A percentile compares a stretch with the other conserved stretches of the same genome.
Conservation (phyloP, 2,329 filamentous ascomycete genomes). For the Chrysosporium keratinophilum region DNA sequence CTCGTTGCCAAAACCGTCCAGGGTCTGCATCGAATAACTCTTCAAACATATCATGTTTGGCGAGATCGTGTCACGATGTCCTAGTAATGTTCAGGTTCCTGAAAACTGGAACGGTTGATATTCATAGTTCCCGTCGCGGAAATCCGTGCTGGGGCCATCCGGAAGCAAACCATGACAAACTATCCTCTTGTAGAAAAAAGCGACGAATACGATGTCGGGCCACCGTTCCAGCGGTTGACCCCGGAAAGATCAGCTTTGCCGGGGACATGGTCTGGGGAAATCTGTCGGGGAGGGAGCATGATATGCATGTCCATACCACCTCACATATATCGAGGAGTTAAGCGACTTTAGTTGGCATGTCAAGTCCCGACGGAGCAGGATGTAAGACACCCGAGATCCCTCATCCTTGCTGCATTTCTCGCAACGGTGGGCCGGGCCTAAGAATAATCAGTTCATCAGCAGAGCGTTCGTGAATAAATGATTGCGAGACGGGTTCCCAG, state of each 20-base stretch:
- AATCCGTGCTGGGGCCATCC: background rate
- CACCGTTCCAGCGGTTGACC: constrained; percentile 7
- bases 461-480: no score
- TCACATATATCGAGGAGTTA: background rate
- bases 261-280: constrained; percentile 4
- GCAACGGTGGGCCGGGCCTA: constrained; percentile 1
- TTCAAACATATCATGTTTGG: background rate
- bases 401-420: constrained; percentile 5
- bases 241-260: constrained; percentile 8
- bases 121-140: background rate
- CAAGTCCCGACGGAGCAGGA: constrained; percentile 4
- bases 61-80: background rate
- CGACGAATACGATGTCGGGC: constrained; percentile 8
- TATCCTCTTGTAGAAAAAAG: constrained; percentile 1
- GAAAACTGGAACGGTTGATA: background rate
- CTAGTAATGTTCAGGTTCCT: background rate
- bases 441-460: background rate
- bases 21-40: background rate
- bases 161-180: background rate
- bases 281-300: background rate
- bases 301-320: background rate
- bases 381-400: constrained; percentile 11
- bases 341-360: background rate
- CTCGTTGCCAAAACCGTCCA: background rate
- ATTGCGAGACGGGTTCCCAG: background rate